These are phyloP conservation scores for Phytophthora tentaculata DNA, from an alignment of 352 stramenopile species.

Conservation along the genomic window DNA sequence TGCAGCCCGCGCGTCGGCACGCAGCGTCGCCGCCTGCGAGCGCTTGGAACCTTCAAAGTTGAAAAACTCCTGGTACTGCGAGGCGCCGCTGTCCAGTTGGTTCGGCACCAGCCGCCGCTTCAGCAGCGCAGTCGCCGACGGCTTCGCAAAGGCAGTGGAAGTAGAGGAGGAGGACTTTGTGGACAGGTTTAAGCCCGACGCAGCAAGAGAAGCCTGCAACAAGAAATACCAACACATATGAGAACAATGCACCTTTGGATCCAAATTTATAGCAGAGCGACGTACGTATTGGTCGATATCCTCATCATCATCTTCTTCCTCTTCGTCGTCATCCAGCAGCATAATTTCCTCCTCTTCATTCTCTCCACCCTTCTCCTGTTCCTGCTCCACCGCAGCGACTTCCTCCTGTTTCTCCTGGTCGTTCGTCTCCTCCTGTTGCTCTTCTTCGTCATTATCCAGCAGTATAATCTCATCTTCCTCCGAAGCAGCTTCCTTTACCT, in stretches of 20 bases:
- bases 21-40: constrained; percentile 34
- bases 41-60: constrained; percentile 35
- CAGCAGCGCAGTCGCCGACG: constrained; percentile 13
- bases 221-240: constrained; percentile 9
- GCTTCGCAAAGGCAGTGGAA: not conserved
- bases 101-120: constrained; percentile 53
- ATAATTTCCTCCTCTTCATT: constrained; percentile 14
- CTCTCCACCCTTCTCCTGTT: constrained; percentile 2
- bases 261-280: not conserved
- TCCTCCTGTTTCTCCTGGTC: not conserved
- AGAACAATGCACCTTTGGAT: not conserved
- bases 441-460: not conserved
- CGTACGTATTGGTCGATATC: constrained; percentile 64
- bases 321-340: constrained; percentile 32
- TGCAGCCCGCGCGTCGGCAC: constrained; percentile 42
- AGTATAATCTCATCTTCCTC: too few species aligned
- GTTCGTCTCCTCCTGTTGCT: constrained; percentile 13
- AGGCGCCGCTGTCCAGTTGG: constrained; percentile 71
- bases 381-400: not conserved
- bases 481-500: too few species aligned
- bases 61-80: constrained; percentile 46
- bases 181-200: constrained; percentile 52
- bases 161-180: not conserved
- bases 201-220: constrained; percentile 51
- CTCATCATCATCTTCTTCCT: constrained; percentile 46